Conservation (phyloP, 228 moss, liverwort and hornwort species). For the Sphagnum magellanicum region DNA sequence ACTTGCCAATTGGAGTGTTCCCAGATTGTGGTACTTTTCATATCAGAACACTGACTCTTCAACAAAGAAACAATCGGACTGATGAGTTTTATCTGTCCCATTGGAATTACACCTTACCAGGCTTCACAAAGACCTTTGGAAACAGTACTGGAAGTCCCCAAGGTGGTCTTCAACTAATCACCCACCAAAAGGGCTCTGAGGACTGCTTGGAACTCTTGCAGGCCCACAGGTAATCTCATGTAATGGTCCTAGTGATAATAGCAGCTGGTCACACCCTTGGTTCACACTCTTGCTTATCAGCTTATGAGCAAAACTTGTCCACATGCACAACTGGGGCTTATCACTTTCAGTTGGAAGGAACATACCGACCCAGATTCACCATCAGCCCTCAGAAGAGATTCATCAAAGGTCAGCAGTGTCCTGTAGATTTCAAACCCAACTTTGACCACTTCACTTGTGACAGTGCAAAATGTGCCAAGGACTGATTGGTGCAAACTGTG, state of each 20-base stretch:
- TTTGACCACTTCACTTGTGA: neutral
- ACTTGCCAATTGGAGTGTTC: too few relatives aligned
- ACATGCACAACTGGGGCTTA: neutral
- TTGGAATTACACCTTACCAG: too few relatives aligned
- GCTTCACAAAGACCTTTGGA: too few relatives aligned
- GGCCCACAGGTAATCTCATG: too few relatives aligned
- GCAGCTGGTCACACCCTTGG: neutral
- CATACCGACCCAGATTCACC: neutral
- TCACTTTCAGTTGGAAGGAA: neutral
- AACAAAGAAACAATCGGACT: too few relatives aligned
- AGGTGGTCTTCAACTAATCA: too few relatives aligned
- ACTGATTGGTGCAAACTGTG: neutral
- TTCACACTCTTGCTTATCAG: neutral
- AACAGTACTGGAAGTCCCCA: too few relatives aligned
- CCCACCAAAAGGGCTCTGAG: too few relatives aligned
- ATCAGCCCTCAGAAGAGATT: neutral
- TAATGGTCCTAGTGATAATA: neutral
- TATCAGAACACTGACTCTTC: too few relatives aligned
- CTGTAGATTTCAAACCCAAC: neutral
- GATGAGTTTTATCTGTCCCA: too few relatives aligned
- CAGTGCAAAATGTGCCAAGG: neutral
- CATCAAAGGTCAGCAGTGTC: neutral
- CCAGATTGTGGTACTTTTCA: too few relatives aligned
- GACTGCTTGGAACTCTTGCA: too few relatives aligned
- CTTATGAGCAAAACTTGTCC: neutral